Evolutionary conservation across 257 asterid genomes (phyloP).

Genomic region (Ilex aquifolium): DNA sequence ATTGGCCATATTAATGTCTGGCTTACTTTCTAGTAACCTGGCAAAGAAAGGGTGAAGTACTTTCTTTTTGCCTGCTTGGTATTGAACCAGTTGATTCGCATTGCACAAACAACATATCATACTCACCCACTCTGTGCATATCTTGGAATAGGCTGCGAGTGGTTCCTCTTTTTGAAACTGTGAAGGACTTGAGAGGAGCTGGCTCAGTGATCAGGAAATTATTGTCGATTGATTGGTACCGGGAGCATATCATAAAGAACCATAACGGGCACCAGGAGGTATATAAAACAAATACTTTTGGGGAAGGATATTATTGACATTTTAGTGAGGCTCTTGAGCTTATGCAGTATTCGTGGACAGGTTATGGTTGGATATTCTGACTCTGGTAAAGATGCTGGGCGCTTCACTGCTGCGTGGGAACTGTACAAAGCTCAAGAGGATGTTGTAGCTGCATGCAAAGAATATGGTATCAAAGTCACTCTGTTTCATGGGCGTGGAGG

Average conservation of each 20-base stretch:
- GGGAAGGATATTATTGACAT: background rate
- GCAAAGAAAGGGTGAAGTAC: too few species aligned
- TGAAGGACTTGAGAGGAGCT: conserved; percentile 92
- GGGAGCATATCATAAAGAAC: conserved; percentile 67
- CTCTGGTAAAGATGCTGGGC: conserved; percentile 99
- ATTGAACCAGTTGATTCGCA: too few species aligned
- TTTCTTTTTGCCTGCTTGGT: too few species aligned
- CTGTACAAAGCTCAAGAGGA: conserved; percentile 98
- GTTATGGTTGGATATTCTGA: conserved; percentile 99
- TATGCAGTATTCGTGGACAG: conserved; percentile 32
- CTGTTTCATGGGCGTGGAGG: conserved; percentile 99
- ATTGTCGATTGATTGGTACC: conserved; percentile 86
- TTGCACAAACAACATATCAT: background rate
- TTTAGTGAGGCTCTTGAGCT: conserved; percentile 18
- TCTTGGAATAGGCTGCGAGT: conserved; percentile 66
- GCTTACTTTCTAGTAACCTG: too few species aligned
- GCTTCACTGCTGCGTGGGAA: conserved; percentile 96
- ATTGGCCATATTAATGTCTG: too few species aligned
- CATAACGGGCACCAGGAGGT: conserved; percentile 98
- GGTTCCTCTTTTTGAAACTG: conserved; percentile 95
- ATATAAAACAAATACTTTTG: conserved; percentile 1
- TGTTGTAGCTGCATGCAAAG: conserved; percentile 89
- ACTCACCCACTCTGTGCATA: conserved; percentile 8
- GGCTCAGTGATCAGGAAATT: conserved; percentile 82
- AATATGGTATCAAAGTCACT: conserved; percentile 77